Base-by-base conservation (phyloP, 257 asterid genomes). In the Fraxinus anomala region DNA sequence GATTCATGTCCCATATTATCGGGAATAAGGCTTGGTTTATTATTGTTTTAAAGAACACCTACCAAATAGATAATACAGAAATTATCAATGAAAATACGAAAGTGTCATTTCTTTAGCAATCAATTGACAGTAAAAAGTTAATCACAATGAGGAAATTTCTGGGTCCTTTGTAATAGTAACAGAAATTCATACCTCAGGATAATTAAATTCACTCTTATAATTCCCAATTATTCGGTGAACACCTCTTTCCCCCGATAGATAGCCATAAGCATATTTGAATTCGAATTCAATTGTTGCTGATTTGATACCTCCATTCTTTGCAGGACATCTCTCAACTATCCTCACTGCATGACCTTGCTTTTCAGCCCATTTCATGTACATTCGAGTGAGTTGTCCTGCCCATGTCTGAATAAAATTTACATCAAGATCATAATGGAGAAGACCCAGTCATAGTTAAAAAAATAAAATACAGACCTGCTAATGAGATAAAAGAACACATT, bases 351-450 rank as follows among this genome's bases (percentile, higher is more conserved):
- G 87, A 19, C 94, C 94, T 65, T 90, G 93, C 86, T 91, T 90
- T 49, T 89, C 83, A 42, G 96, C 94, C 98, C 98, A 91, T 76
- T 89, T 93, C 86, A 88, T 77, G 83, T 93, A 93, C 97, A 91
- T 91, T 73, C 63, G 85, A 9, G 79, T 74, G 28, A 93, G 89
- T 76, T 84, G 87, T 39, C 86, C 88, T 14, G 86, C 89, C 97
- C 96, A 93, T 76, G 70, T 86, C 98, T 93, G 82, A 59, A 81
- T 61, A 81, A 74, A 81, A 74, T 40, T 76, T 37, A 71, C 33
- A 56, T 77, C 51, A 5, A 66, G 14, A 47, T 19, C 54, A 19
- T 31, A 47, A 28, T 16, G 9, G 24, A 44, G 69, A 24, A 12
- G 14, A 63, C 16, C 14, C 28, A 10, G 5, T 24, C 10, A 24